Percentiles rank a stretch among this genome's conserved stretches.
phyloP scores from a whole-genome alignment of 1,284 basidiomycete genomes.

The Naganishia liquefaciens region DNA sequence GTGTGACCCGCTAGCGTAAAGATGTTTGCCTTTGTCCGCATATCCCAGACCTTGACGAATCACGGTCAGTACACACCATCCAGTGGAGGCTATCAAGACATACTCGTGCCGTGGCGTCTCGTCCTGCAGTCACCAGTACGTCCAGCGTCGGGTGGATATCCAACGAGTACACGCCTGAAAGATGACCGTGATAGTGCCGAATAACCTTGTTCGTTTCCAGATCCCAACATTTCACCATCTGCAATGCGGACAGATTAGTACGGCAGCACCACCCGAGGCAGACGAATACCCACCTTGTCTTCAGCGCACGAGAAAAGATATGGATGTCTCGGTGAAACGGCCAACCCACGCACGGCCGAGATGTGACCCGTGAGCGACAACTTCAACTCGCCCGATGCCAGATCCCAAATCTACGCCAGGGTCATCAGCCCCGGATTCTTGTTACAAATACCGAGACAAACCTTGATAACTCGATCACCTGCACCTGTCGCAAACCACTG shows the following conservation, averaged over 20 bases:
- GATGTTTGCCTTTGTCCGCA: constrained; percentile 95
- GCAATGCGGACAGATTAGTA: constrained; percentile 27
- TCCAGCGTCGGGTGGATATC: constrained; percentile 92
- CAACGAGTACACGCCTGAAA: constrained; percentile 91
- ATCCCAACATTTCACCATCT: constrained; percentile 99
- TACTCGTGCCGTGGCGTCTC: constrained; percentile 88
- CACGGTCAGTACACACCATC: neutral
- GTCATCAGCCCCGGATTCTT: neutral
- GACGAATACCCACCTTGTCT: constrained; percentile 71
- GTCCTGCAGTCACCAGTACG: constrained; percentile 87
- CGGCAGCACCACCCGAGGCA: too few relatives aligned
- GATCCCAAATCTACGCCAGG: constrained; percentile 79
- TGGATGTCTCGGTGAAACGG: constrained; percentile 87
- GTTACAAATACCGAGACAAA: constrained; percentile 33
- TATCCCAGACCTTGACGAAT: constrained; percentile 77
- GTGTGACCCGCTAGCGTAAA: constrained; percentile 92
- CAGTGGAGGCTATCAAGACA: neutral
- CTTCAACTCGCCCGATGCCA: constrained; percentile 93
- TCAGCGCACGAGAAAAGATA: constrained; percentile 97
- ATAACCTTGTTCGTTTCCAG: constrained; percentile 98
- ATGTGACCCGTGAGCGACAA: constrained; percentile 96
- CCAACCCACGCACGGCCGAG: constrained; percentile 90
- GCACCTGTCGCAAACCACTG: constrained; percentile 98
- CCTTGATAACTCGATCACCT: constrained; percentile 94
- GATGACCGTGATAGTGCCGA: constrained; percentile 94